Evolutionary conservation across 257 asterid species (phyloP).

Genomic region (Nicotiana benthamiana): DNA sequence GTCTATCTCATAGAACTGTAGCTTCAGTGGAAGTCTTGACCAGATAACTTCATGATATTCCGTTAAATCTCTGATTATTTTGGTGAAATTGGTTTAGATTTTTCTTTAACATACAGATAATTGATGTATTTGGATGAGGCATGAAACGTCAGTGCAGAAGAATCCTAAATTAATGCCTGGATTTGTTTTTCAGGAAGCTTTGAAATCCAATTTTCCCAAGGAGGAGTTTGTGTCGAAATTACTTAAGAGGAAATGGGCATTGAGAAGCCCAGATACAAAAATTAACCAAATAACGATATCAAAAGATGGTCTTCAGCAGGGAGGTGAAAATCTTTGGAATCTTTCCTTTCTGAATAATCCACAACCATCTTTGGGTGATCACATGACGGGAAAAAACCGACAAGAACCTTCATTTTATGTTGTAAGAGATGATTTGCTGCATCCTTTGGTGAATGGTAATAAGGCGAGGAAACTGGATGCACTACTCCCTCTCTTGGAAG

Average conservation of each 20-base stretch:
- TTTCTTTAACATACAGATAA: not conserved
- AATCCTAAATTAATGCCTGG: not conserved
- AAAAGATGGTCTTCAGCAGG: slow-evolving; percentile 10
- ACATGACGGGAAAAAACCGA: slow-evolving; percentile 12
- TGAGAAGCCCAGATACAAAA: slow-evolving; percentile 61
- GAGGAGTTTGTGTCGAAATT: slow-evolving; percentile 38
- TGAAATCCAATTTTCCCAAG: slow-evolving; percentile 22
- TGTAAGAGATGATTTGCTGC: slow-evolving; percentile 84
- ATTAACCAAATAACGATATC: slow-evolving; percentile 49
- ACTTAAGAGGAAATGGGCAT: slow-evolving; percentile 63
- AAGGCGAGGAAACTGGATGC: slow-evolving; percentile 89
- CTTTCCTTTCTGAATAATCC: slow-evolving; percentile 29
- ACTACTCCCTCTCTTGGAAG: slow-evolving; percentile 76
- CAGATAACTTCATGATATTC: not conserved
- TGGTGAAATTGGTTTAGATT: not conserved
- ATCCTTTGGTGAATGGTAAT: slow-evolving; percentile 88
- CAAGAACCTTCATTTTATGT: slow-evolving; percentile 52
- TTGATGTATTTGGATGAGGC: not conserved
- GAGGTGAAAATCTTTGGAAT: slow-evolving; percentile 18
- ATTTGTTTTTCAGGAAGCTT: slow-evolving; percentile 24
- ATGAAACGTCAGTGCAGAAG: not conserved
- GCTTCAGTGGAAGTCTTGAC: not conserved
- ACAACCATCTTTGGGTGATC: slow-evolving; percentile 44
- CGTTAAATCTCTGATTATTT: not conserved
- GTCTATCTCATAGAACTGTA: not conserved